Base-by-base conservation (phyloP, 768 basidiomycete species). In the Solioccasus polychromus region DNA sequence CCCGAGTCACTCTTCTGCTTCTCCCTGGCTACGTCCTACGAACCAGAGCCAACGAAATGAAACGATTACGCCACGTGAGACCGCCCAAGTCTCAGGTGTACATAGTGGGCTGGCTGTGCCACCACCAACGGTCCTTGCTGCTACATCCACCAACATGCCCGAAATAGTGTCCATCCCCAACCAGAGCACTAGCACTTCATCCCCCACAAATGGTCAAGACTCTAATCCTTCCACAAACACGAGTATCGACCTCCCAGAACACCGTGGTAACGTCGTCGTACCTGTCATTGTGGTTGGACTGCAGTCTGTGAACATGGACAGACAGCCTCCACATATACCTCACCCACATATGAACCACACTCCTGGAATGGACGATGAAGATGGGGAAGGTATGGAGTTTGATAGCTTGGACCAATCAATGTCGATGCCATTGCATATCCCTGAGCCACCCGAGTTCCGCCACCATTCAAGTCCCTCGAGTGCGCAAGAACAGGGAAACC, bases 231-330 rank as follows among this genome's bases (percentile, higher is more conserved):
- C 57, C 29, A 39, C 55, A 36, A 51, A 51, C 37, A 18, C 55
- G 19, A 37, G 17, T 22, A 44, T 45, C 36, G 61, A 61, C 51
- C 48, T 34, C 15, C 37, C 55, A 40, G 64, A 60, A 43, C 53
- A 59, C n/a, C 63, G 57, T 17, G 43, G 38, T 39, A 72, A 73
- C 52, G 67, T 80, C 18, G 84, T 90, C 28, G 80, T 90, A 12
- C 88, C 88, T 17, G 86, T 91, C 50, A 88, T 91, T 49, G 82
- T 91, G 44, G 88, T 91, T 22, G 88, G 88, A 8, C 67, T 91
- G 35, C 88, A 89, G 65, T 85, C 83, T 47, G 85, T 89, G 25
- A 76, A 78, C 57, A 65, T 73, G 54, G 72, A 71, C 45, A 64
- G 68, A 48, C 68, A 65, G 19, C 64, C 44, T 43, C 61, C 60